These are phyloP conservation scores for Penicillium paxilli DNA, from an alignment of 495 filamentous ascomycete genomes.

Conservation along the genomic window DNA sequence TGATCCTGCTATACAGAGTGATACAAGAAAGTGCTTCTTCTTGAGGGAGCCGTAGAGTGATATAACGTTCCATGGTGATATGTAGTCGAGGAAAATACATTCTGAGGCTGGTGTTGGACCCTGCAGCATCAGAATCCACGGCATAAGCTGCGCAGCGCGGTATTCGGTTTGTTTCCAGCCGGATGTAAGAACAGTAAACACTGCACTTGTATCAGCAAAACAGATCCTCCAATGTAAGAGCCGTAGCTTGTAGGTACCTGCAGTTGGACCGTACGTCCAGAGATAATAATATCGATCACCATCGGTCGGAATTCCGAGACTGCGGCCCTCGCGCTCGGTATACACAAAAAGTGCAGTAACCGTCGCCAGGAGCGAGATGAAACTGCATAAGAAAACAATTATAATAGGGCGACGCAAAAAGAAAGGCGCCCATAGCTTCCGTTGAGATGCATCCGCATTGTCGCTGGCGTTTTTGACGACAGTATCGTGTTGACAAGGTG, in stretches of 20 bases:
- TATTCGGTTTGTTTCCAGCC: constrained; percentile 12
- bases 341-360: too few relatives aligned
- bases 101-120: constrained; percentile 6
- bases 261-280: constrained; percentile 8
- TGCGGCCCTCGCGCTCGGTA: not conserved
- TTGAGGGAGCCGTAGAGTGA: constrained; percentile 3
- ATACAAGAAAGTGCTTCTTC: constrained; percentile 1
- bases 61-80: constrained; percentile 12
- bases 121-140: constrained; percentile 9
- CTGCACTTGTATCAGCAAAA: not conserved
- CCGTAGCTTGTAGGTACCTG: too few relatives aligned
- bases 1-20: constrained; percentile 6
- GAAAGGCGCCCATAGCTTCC: too few relatives aligned
- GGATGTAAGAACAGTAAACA: constrained; percentile 6
- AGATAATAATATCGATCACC: constrained; percentile 4
- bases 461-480: too few relatives aligned
- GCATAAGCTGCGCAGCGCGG: constrained; percentile 10
- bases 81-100: constrained; percentile 16
- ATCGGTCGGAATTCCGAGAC: not conserved
- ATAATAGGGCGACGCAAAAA: too few relatives aligned
- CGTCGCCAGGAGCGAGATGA: too few relatives aligned
- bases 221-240: not conserved
- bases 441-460: too few relatives aligned
- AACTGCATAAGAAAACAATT: too few relatives aligned
- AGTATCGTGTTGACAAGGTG: too few relatives aligned